Percentiles rank a stretch among this genome's conserved stretches.
These are phyloP conservation scores for Cantharellus cinnabarinus DNA, from an alignment of 768 basidiomycete species.

Conservation along the genomic window DNA sequence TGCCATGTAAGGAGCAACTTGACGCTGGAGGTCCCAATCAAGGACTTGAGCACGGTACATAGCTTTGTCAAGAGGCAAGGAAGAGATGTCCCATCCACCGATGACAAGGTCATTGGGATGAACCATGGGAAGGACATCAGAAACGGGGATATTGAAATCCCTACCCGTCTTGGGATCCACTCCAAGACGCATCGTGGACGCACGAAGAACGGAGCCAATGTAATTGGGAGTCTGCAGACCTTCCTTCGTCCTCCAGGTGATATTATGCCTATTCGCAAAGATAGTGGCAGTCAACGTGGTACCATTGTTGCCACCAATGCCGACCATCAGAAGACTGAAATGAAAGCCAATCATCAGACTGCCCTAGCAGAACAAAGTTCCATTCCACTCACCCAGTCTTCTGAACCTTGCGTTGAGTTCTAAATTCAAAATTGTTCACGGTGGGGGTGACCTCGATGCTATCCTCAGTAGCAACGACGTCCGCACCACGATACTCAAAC, in stretches of 20 bases:
- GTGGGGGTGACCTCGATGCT: slow-evolving; percentile 71
- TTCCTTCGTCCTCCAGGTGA: slow-evolving; percentile 84
- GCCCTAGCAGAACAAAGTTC: background rate
- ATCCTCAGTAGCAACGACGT: slow-evolving; percentile 32
- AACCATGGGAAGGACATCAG: slow-evolving; percentile 88
- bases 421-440: slow-evolving; percentile 70
- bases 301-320: slow-evolving; percentile 94
- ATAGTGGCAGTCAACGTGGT: slow-evolving; percentile 84
- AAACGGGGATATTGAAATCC: slow-evolving; percentile 82
- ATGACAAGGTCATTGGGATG: slow-evolving; percentile 96
- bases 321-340: slow-evolving; percentile 83
- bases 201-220: slow-evolving; percentile 89
- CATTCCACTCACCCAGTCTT: slow-evolving; percentile 62
- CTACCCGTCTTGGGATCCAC: slow-evolving; percentile 58
- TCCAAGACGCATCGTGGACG: slow-evolving; percentile 85
- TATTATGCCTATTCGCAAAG: slow-evolving; percentile 87
- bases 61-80: slow-evolving; percentile 64
- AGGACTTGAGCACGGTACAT: slow-evolving; percentile 88
- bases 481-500: slow-evolving; percentile 61
- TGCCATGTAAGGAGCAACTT: slow-evolving; percentile 73
- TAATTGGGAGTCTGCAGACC: slow-evolving; percentile 92
- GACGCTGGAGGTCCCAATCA: slow-evolving; percentile 91
- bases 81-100: slow-evolving; percentile 97
- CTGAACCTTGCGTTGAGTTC: slow-evolving; percentile 64
- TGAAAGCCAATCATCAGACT: slow-evolving; percentile 9